Percentiles rank a stretch among this genome's conserved stretches.
phyloP scores from a whole-genome alignment of 2,329 filamentous ascomycete genomes.

The Trichoderma brevicompactum region DNA sequence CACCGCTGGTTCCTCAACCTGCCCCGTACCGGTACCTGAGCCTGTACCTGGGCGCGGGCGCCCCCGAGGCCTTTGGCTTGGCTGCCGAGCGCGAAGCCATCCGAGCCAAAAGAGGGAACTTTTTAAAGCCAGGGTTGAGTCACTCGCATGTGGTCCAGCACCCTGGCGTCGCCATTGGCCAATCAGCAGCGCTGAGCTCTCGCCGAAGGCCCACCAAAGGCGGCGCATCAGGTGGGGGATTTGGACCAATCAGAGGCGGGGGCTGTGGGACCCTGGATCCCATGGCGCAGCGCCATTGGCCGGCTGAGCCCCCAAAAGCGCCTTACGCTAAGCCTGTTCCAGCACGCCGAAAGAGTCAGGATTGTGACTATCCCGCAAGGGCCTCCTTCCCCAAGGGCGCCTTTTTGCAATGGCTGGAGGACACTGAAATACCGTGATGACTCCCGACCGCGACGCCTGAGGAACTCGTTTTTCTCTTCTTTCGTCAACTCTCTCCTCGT shows the following conservation, averaged over 20 bases:
- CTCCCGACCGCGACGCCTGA: constrained; percentile 42
- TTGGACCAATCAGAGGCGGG: constrained; percentile 37
- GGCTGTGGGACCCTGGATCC: constrained; percentile 27
- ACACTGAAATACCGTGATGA: constrained; percentile 45
- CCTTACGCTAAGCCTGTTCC: constrained; percentile 43
- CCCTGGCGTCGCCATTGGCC: constrained; percentile 37
- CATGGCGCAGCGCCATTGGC: constrained; percentile 38
- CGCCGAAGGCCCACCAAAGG: constrained; percentile 43
- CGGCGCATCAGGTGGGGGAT: constrained; percentile 37
- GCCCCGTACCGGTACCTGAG: neutral
- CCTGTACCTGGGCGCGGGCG: neutral
- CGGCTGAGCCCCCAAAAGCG: constrained; percentile 11
- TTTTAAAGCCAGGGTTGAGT: constrained; percentile 37
- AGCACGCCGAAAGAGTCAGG: constrained; percentile 53
- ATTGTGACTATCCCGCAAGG: constrained; percentile 39
- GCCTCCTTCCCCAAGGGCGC: constrained; percentile 20
- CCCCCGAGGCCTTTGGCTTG: neutral
- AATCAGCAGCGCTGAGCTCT: constrained; percentile 38
- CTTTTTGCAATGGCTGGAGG: constrained; percentile 27
- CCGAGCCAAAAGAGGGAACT: constrained; percentile 13
- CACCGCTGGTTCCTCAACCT: neutral
- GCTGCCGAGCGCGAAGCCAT: neutral
- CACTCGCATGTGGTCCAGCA: constrained; percentile 34
- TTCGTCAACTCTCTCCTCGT: neutral
- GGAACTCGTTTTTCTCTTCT: constrained; percentile 34